Evolutionary conservation across 1,284 basidiomycete genomes (phyloP).

Genomic region (Earliella scabrosa): DNA sequence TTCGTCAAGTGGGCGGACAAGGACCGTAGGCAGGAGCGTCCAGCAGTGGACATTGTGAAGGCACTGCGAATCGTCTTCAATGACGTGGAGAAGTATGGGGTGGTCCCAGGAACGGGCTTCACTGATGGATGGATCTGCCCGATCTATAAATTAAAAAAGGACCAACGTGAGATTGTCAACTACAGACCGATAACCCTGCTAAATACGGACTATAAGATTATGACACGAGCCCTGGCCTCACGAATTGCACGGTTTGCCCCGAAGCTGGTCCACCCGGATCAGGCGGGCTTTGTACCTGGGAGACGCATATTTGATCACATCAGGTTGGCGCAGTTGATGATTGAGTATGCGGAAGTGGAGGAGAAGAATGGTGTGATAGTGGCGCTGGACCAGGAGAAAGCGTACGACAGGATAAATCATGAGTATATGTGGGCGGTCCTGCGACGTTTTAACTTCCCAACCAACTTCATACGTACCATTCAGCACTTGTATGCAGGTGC

Average conservation of each 20-base stretch:
- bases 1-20: not conserved
- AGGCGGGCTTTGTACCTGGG: slow-evolving; percentile 35
- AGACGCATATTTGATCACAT: slow-evolving; percentile 33
- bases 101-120: slow-evolving; percentile 22
- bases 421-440: slow-evolving; percentile 35
- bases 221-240: slow-evolving; percentile 28
- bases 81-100: slow-evolving; percentile 26
- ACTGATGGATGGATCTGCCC: slow-evolving; percentile 40
- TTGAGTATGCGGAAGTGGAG: slow-evolving; percentile 28
- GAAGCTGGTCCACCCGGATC: slow-evolving; percentile 26
- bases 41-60: slow-evolving; percentile 11
- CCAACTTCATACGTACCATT: slow-evolving; percentile 22
- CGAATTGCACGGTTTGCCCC: slow-evolving; percentile 21
- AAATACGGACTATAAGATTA: slow-evolving; percentile 38
- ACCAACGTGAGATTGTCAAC: slow-evolving; percentile 30
- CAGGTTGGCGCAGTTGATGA: slow-evolving; percentile 26
- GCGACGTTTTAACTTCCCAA: slow-evolving; percentile 21
- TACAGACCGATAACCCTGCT: slow-evolving; percentile 40
- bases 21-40: not conserved
- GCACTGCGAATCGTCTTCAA: slow-evolving; percentile 16
- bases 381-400: too few relatives aligned
- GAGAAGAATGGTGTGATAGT: too few relatives aligned
- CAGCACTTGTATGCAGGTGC: slow-evolving; percentile 31
- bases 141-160: slow-evolving; percentile 37
- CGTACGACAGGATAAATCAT: too few relatives aligned